Evolutionary conservation across 2,329 filamentous ascomycete species (phyloP).

Genomic region (Fusarium sp.): DNA sequence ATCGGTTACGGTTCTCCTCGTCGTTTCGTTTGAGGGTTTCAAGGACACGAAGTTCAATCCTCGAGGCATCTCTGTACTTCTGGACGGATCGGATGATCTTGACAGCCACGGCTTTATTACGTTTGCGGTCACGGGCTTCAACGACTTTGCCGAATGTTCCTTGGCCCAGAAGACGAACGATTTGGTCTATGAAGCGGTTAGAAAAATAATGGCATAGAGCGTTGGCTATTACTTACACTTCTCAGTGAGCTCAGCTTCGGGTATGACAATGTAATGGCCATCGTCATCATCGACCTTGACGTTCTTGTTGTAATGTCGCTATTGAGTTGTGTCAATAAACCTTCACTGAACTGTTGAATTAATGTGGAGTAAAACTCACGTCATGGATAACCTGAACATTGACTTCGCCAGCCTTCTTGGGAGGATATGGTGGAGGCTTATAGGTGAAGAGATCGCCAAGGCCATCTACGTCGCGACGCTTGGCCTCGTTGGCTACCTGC

Average conservation of each 20-base stretch:
- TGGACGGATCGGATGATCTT: constrained; percentile 99
- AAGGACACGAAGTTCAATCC: constrained; percentile 92
- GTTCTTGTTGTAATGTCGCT: constrained; percentile 62
- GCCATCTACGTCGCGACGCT: constrained; percentile 78
- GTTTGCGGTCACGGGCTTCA: constrained; percentile 84
- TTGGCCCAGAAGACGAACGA: constrained; percentile 90
- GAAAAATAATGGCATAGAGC: neutral
- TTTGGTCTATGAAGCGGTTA: constrained; percentile 73
- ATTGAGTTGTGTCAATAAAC: constrained; percentile 32
- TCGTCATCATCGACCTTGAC: constrained; percentile 95
- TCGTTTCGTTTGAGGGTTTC: constrained; percentile 94
- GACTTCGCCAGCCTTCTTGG: constrained; percentile 89
- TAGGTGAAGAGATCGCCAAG: constrained; percentile 82
- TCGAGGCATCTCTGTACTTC: constrained; percentile 95
- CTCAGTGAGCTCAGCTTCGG: constrained; percentile 86
- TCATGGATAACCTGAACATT: constrained; percentile 71
- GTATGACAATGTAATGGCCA: constrained; percentile 94
- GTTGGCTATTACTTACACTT: constrained; percentile 76
- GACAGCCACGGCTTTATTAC: constrained; percentile 85
- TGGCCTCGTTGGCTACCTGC: constrained; percentile 84
- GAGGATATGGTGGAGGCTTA: constrained; percentile 86
- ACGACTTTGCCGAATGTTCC: constrained; percentile 99
- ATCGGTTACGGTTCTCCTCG: constrained; percentile 90
- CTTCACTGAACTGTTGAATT: neutral
- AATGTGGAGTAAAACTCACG: constrained; percentile 60